These are phyloP conservation scores for Lichtheimia hyalospora DNA, from an alignment of 371 early-diverging fungal species.

Conservation along the genomic window DNA sequence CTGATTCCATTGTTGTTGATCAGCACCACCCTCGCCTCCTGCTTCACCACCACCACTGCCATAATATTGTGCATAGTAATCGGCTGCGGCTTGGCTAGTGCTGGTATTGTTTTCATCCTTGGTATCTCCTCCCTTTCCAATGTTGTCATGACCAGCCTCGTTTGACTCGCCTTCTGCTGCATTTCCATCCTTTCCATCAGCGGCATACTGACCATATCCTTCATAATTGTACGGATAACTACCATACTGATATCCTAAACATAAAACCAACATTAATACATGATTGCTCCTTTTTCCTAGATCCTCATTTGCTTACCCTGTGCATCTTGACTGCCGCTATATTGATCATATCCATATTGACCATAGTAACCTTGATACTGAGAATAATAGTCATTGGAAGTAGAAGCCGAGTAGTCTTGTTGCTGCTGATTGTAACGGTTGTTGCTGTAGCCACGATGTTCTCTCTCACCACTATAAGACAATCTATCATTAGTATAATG, in stretches of 20 bases:
- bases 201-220: conserved; percentile 23
- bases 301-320: background rate
- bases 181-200: conserved; percentile 4
- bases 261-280: background rate
- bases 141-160: conserved; percentile 5
- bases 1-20: conserved; percentile 32
- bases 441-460: conserved; percentile 11
- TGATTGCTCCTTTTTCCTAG: background rate
- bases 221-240: conserved; percentile 32
- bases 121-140: conserved; percentile 13
- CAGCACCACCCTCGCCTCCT: conserved; percentile 10
- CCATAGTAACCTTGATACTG: conserved; percentile 46
- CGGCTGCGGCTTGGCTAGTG: conserved; percentile 4
- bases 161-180: background rate
- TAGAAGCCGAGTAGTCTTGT: conserved; percentile 4
- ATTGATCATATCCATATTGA: conserved; percentile 38
- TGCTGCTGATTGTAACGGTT: conserved; percentile 12
- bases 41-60: conserved; percentile 6
- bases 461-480: conserved; percentile 20
- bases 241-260: conserved; percentile 20
- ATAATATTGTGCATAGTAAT: conserved; percentile 41
- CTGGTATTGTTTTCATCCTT: conserved; percentile 9
- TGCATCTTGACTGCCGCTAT: conserved; percentile 5
- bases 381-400: conserved; percentile 29
- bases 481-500: background rate